These are phyloP conservation scores for Russula vinacea DNA, from an alignment of 768 basidiomycete genomes.

Conservation along the genomic window DNA sequence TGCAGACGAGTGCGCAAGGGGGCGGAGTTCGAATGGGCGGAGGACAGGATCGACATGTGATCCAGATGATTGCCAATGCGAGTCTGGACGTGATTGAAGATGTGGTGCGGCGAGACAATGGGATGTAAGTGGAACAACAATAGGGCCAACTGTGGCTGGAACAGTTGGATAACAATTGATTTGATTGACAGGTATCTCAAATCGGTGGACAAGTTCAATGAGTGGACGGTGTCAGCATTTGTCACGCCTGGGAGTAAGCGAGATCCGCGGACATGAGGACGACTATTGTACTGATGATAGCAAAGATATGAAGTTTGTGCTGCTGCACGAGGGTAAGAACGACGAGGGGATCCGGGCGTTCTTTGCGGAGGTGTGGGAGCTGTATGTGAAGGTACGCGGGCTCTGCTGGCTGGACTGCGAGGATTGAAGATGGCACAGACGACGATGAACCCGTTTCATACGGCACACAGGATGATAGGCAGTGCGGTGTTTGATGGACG, in stretches of 20 bases:
- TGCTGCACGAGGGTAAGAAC: constrained; percentile 93
- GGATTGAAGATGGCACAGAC: constrained; percentile 51
- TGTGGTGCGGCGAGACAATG: constrained; percentile 74
- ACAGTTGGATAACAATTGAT: constrained; percentile 21
- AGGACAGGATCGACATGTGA: constrained; percentile 87
- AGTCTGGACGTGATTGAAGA: constrained; percentile 95
- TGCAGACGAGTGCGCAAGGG: constrained; percentile 59
- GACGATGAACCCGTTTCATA: constrained; percentile 94
- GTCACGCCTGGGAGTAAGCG: constrained; percentile 89
- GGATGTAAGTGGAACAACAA: constrained; percentile 56
- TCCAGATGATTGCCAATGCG: constrained; percentile 98
- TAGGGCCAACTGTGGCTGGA: background rate
- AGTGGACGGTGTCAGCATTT: constrained; percentile 97
- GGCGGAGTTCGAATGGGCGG: constrained; percentile 68
- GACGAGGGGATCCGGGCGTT: constrained; percentile 94
- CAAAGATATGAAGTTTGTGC: constrained; percentile 89
- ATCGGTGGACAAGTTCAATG: constrained; percentile 94
- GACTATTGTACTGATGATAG: constrained; percentile 22
- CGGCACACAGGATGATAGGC: constrained; percentile 78
- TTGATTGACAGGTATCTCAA: constrained; percentile 78
- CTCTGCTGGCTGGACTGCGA: background rate
- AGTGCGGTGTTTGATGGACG: constrained; percentile 79
- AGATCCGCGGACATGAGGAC: constrained; percentile 9
- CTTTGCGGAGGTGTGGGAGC: constrained; percentile 95
- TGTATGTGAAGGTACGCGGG: constrained; percentile 83